A percentile compares a stretch with the other conserved stretches of the same genome.
Conservation (phyloP, 495 filamentous ascomycete species). For the Elasticomyces elasticus region DNA sequence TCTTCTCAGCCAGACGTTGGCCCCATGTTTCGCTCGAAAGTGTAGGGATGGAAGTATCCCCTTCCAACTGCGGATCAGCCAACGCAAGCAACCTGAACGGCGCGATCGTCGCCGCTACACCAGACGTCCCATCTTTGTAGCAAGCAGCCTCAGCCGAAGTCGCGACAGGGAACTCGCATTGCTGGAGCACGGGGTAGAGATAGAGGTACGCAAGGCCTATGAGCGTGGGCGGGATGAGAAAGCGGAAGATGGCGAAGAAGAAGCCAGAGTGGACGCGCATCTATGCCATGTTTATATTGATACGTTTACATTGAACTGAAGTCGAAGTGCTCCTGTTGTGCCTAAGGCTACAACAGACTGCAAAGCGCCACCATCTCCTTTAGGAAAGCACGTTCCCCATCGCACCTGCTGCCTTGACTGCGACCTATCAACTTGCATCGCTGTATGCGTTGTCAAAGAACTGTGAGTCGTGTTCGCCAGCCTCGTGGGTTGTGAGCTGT, state of each 20-base stretch:
- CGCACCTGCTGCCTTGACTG: too few relatives aligned
- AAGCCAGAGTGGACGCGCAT: constrained; percentile 35
- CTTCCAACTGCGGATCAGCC: constrained; percentile 91
- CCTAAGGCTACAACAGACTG: too few relatives aligned
- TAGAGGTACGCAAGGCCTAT: constrained; percentile 69
- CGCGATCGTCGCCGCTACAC: constrained; percentile 31
- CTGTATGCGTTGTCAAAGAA: too few relatives aligned
- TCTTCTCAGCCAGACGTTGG: constrained; percentile 42
- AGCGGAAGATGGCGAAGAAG: constrained; percentile 27
- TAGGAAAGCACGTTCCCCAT: too few relatives aligned
- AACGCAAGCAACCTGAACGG: constrained; percentile 84
- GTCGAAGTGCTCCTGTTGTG: too few relatives aligned
- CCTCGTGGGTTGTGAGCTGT: too few relatives aligned
- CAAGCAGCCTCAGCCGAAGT: constrained; percentile 28
- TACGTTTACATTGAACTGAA: too few relatives aligned
- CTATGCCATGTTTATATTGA: neutral
- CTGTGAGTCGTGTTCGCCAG: too few relatives aligned
- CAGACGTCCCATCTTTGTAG: neutral
- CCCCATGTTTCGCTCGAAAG: constrained; percentile 48
- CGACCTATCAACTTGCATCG: too few relatives aligned
- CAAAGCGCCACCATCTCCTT: too few relatives aligned
- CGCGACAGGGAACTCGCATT: constrained; percentile 64
- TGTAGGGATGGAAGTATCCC: constrained; percentile 71
- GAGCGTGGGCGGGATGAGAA: constrained; percentile 62
- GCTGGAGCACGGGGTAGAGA: constrained; percentile 71